Conservation (phyloP, 2,329 filamentous ascomycete genomes). For the Fusarium ramigenum region DNA sequence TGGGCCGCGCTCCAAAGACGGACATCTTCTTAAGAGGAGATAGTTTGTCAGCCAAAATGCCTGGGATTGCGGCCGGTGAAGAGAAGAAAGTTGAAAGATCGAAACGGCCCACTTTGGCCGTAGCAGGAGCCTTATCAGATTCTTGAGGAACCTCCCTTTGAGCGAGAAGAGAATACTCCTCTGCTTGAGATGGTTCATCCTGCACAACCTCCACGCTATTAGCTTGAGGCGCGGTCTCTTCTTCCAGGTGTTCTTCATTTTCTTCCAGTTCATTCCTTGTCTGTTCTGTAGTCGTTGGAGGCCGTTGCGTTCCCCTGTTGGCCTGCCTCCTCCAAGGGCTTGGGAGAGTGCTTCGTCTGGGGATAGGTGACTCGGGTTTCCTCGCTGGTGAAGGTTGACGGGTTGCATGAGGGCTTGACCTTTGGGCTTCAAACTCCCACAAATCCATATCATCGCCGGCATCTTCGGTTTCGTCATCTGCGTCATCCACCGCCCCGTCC, state of each 20-base stretch:
- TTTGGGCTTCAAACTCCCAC: slow-evolving; percentile 66
- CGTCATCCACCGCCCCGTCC: slow-evolving; percentile 29
- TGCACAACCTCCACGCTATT: slow-evolving; percentile 21
- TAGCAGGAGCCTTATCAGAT: slow-evolving; percentile 28
- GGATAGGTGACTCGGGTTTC: slow-evolving; percentile 29
- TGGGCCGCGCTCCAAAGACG: slow-evolving; percentile 20
- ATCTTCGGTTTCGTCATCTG: slow-evolving; percentile 31
- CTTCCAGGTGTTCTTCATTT: neutral
- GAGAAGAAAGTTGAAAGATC: slow-evolving; percentile 67
- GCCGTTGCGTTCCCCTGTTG: slow-evolving; percentile 34
- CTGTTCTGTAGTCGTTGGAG: neutral
- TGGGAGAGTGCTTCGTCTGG: slow-evolving; percentile 44
- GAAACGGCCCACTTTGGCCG: slow-evolving; percentile 49
- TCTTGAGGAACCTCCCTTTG: slow-evolving; percentile 36
- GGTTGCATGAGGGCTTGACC: slow-evolving; percentile 51
- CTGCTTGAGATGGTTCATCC: slow-evolving; percentile 39
- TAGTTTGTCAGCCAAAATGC: slow-evolving; percentile 46
- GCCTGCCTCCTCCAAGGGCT: slow-evolving; percentile 52
- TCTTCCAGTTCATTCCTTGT: neutral
- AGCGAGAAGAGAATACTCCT: slow-evolving; percentile 58
- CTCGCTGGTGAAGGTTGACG: slow-evolving; percentile 45
- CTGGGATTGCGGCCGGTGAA: slow-evolving; percentile 58
- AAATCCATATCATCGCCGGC: slow-evolving; percentile 60
- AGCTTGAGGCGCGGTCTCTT: slow-evolving; percentile 7
- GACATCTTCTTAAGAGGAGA: slow-evolving; percentile 40